Conservation (phyloP, 2,329 filamentous ascomycete species). For the Calonectria fujianensis region DNA sequence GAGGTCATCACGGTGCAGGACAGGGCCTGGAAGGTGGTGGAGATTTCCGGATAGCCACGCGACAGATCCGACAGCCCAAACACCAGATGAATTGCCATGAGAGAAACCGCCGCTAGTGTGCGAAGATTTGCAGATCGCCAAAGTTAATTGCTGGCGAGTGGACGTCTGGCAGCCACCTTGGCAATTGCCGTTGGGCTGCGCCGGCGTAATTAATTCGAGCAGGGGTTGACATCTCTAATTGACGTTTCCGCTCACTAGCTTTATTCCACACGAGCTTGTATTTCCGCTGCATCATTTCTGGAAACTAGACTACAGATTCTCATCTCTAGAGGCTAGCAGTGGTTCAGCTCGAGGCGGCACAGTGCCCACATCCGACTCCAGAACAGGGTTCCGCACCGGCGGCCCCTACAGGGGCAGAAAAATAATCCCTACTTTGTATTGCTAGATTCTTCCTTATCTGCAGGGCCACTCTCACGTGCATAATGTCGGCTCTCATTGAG, state of each 20-base stretch:
- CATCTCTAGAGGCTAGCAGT: background rate
- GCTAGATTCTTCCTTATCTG: background rate
- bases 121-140: background rate
- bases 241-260: no score
- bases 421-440: constrained; percentile 5
- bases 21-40: constrained; percentile 60
- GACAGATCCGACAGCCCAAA: background rate
- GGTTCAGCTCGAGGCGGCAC: background rate
- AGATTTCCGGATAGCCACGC: constrained; percentile 43
- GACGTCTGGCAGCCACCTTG: background rate
- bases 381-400: constrained; percentile 3
- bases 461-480: background rate
- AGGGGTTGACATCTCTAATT: background rate
- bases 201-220: background rate
- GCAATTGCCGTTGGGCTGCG: no score
- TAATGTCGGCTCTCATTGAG: background rate
- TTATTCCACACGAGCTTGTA: background rate
- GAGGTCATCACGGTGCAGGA: constrained; percentile 51
- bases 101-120: background rate
- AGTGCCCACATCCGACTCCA: background rate
- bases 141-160: background rate
- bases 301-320: background rate
- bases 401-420: background rate
- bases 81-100: background rate
- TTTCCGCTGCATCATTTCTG: background rate